Conservation (phyloP, 805 yeast species). For the Clavispora fructus region DNA sequence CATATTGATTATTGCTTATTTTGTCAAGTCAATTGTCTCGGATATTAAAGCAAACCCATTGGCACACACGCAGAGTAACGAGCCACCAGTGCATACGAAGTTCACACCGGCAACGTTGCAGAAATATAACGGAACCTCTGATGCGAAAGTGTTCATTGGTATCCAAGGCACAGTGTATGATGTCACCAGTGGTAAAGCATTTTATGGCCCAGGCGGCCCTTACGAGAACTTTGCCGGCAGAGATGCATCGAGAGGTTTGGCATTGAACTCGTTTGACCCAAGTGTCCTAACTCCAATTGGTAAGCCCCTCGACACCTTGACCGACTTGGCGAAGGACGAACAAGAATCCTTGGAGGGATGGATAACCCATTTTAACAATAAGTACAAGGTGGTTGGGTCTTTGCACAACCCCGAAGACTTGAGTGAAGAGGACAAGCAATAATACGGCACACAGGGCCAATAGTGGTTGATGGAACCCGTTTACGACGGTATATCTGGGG, state of each 20-base stretch:
- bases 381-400: slow-evolving; percentile 78
- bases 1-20: slow-evolving; percentile 25
- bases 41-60: slow-evolving; percentile 29
- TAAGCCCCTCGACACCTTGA: slow-evolving; percentile 70
- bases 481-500: no score
- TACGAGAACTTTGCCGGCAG: slow-evolving; percentile 93
- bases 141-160: slow-evolving; percentile 75
- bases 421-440: background rate
- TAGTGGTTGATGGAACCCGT: no score
- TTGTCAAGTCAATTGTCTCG: slow-evolving; percentile 23
- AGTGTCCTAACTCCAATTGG: slow-evolving; percentile 61
- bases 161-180: slow-evolving; percentile 86
- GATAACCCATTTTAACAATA: slow-evolving; percentile 76
- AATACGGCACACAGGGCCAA: background rate
- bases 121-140: slow-evolving; percentile 76
- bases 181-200: slow-evolving; percentile 70
- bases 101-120: slow-evolving; percentile 74
- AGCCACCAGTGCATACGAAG: slow-evolving; percentile 37
- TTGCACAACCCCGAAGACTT: slow-evolving; percentile 33
- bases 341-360: slow-evolving; percentile 69
- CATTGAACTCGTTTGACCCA: slow-evolving; percentile 77
- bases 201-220: slow-evolving; percentile 96
- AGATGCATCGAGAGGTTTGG: slow-evolving; percentile 91
- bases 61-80: slow-evolving; percentile 15
- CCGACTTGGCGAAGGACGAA: slow-evolving; percentile 58